Evolutionary conservation across 164 flowering plant genomes (phyloP).

Genomic region (Vitis amurensis): DNA sequence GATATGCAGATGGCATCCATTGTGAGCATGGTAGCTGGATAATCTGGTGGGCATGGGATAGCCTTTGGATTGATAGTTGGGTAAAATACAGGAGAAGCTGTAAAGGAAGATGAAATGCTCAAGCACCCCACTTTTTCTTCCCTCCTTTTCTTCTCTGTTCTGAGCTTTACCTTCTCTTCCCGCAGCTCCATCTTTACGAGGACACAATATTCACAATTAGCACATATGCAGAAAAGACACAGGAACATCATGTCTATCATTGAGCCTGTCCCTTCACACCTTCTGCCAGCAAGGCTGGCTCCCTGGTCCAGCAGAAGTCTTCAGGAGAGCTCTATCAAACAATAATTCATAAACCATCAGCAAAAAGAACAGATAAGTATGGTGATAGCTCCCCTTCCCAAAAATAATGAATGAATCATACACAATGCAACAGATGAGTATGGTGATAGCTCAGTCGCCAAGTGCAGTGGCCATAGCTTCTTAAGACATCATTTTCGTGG

Average conservation of each 20-base stretch:
- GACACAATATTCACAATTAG: background rate
- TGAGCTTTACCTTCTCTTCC: conserved; percentile 31
- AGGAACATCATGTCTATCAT: conserved; percentile 23
- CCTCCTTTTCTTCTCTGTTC: conserved; percentile 26
- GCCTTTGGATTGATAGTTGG: too few species aligned
- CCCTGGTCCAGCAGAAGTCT: conserved; percentile 17
- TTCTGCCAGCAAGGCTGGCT: conserved; percentile 40
- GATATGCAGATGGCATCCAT: too few species aligned
- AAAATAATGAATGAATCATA: too few species aligned
- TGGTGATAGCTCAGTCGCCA: too few species aligned
- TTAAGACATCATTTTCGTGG: too few species aligned
- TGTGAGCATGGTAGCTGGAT: too few species aligned
- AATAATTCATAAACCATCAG: background rate
- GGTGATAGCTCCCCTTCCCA: background rate
- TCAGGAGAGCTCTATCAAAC: conserved; percentile 2
- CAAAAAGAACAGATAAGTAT: background rate
- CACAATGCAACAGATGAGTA: too few species aligned
- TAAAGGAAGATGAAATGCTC: conserved; percentile 18
- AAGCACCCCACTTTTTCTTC: conserved; percentile 18
- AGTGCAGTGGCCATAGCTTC: too few species aligned
- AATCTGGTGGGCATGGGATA: too few species aligned
- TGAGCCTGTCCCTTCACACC: conserved; percentile 32
- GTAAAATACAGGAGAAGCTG: conserved; percentile 8
- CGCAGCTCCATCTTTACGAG: conserved; percentile 13
- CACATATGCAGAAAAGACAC: background rate